Percentiles rank a stretch among this genome's conserved stretches.
Conservation (phyloP, 78 protist species). For the Creolimax fragrantissima region DNA sequence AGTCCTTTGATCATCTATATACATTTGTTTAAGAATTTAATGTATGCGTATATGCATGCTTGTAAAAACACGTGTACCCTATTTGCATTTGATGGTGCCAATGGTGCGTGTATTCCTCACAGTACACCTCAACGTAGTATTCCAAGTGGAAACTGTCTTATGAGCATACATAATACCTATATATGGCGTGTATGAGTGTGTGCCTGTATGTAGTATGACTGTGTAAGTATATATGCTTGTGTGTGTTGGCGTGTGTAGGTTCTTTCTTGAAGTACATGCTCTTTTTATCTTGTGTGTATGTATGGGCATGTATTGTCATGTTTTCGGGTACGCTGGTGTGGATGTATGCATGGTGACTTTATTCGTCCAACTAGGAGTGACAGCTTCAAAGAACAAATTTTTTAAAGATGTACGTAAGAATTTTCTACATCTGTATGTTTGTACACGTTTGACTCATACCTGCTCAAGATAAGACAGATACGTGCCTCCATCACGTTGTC, state of each 20-base stretch:
- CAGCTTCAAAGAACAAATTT: background rate
- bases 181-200: background rate
- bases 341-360: background rate
- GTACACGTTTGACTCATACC: too few species aligned
- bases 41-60: background rate
- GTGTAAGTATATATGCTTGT: background rate
- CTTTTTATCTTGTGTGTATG: background rate
- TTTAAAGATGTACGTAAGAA: background rate
- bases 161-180: too few species aligned
- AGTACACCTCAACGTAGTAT: too few species aligned
- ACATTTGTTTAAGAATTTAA: too few species aligned
- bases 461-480: too few species aligned
- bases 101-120: too few species aligned
- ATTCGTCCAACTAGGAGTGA: background rate
- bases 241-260: background rate
- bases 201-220: background rate
- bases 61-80: background rate
- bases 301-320: background rate
- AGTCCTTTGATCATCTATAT: too few species aligned
- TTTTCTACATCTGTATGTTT: background rate
- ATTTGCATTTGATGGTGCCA: too few species aligned
- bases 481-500: too few species aligned
- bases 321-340: background rate
- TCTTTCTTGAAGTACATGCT: background rate
- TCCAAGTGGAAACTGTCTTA: too few species aligned